phyloP scores from a whole-genome alignment of 2,329 filamentous ascomycete species.

The Capronia coronata region DNA sequence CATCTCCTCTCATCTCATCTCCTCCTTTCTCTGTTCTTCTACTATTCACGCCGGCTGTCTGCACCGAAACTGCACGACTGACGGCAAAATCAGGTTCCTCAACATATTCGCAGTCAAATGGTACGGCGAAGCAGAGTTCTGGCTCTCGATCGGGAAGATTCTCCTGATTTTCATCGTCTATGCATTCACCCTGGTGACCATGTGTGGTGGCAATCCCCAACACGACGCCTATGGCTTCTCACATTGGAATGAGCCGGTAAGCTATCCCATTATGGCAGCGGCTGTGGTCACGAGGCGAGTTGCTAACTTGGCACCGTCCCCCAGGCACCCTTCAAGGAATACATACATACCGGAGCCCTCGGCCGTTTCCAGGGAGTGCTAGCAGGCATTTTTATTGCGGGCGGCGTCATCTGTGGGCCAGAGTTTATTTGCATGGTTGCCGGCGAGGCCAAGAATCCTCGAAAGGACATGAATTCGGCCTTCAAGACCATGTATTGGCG shows the following conservation, averaged over 20 bases:
- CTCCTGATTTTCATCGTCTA: constrained; percentile 59
- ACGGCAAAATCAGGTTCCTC: too few species aligned
- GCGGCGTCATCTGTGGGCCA: constrained; percentile 58
- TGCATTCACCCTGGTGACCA: constrained; percentile 72
- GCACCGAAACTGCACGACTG: too few species aligned
- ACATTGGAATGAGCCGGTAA: too few species aligned
- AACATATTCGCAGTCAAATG: constrained; percentile 62
- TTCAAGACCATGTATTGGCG: constrained; percentile 72
- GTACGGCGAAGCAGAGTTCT: constrained; percentile 63
- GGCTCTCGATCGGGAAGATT: constrained; percentile 63
- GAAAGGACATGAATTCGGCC: constrained; percentile 61
- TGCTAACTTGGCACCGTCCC: too few species aligned
- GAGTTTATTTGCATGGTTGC: constrained; percentile 58
- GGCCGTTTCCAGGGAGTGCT: constrained; percentile 52
- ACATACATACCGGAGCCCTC: constrained; percentile 54
- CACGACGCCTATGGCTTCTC: constrained; percentile 64
- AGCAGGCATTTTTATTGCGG: constrained; percentile 64
- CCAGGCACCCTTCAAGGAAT: constrained; percentile 55
- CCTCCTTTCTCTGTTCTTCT: too few species aligned
- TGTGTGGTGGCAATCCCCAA: constrained; percentile 70
- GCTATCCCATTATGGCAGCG: too few species aligned
- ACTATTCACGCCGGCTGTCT: too few species aligned
- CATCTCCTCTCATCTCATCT: neutral
- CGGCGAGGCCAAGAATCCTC: constrained; percentile 63
- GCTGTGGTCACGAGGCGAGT: too few species aligned